These are phyloP conservation scores for Rhipidocladum racemiflorum DNA, from an alignment of 176 grass and related monocot species.

Conservation along the genomic window DNA sequence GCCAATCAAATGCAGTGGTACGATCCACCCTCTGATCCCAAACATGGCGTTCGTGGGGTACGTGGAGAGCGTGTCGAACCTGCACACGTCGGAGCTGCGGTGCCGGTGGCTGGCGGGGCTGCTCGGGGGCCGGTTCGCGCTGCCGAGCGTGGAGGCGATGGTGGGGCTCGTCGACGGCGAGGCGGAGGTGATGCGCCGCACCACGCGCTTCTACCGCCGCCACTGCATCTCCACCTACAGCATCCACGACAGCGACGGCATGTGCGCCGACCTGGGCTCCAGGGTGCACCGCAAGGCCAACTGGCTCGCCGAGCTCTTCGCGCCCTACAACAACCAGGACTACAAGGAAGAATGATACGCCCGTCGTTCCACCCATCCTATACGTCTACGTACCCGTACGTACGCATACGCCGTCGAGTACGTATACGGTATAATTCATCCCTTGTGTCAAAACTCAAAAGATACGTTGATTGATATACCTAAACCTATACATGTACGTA, in stretches of 20 bases:
- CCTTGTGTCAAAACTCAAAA: not conserved
- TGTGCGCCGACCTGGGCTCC: constrained; percentile 78
- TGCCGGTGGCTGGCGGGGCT: constrained; percentile 88
- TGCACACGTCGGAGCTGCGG: constrained; percentile 93
- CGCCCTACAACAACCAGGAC: constrained; percentile 85
- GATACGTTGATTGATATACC: not conserved
- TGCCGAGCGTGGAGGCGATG: constrained; percentile 63
- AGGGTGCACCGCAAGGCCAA: constrained; percentile 60
- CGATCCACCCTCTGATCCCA: constrained; percentile 85
- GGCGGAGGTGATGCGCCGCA: constrained; percentile 78
- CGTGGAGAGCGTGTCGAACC: constrained; percentile 98
- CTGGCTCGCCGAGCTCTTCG: constrained; percentile 84
- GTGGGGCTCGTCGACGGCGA: constrained; percentile 50
- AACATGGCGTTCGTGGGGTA: constrained; percentile 98
- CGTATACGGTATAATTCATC: not conserved
- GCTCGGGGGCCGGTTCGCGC: constrained; percentile 50
- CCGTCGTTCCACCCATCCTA: not conserved
- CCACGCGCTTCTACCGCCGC: constrained; percentile 90
- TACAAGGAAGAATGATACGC: constrained; percentile 55
- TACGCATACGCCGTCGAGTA: not conserved
- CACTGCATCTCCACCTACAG: constrained; percentile 99
- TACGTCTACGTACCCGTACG: not conserved
- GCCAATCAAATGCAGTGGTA: constrained; percentile 38
- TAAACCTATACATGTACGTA: not conserved
- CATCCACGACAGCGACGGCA: constrained; percentile 96